These are phyloP conservation scores for Skeletonema marinoi DNA, from an alignment of 108 stramenopile genomes.

Conservation along the genomic window DNA sequence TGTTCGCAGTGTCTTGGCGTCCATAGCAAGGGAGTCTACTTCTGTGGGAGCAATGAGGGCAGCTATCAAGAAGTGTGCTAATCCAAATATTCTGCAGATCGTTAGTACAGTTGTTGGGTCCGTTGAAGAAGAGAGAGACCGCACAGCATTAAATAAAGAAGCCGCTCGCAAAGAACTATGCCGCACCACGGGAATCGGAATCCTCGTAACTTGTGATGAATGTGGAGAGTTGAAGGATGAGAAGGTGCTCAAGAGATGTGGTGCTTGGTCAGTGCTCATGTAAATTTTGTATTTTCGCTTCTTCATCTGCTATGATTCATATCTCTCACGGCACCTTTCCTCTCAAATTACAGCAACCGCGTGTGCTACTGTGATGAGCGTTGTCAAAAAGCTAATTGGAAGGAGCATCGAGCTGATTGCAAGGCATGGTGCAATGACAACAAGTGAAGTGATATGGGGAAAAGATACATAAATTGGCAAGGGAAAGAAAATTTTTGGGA, in stretches of 20 bases:
- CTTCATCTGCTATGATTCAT: too few relatives aligned
- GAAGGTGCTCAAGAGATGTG: conserved; percentile 1
- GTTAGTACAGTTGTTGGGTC: background rate
- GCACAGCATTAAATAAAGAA: background rate
- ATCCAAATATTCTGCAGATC: background rate
- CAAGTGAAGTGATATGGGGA: background rate
- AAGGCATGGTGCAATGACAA: background rate
- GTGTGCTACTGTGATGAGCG: background rate
- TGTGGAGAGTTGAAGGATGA: conserved; percentile 2
- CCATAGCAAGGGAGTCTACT: background rate
- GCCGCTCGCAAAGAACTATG: background rate
- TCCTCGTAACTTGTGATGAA: background rate
- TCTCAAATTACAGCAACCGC: background rate
- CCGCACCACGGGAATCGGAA: background rate
- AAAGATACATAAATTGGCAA: background rate
- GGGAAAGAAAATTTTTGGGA: background rate
- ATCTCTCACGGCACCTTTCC: too few relatives aligned
- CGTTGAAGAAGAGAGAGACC: background rate
- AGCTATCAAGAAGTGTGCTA: conserved; percentile 3
- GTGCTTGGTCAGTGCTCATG: background rate
- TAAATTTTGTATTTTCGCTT: background rate
- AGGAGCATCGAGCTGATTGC: background rate
- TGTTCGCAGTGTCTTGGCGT: background rate
- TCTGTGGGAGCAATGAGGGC: conserved; percentile 6
- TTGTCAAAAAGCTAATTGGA: background rate